Evolutionary conservation across 768 basidiomycete species (phyloP).

Genomic region (Tylopilus sp.): DNA sequence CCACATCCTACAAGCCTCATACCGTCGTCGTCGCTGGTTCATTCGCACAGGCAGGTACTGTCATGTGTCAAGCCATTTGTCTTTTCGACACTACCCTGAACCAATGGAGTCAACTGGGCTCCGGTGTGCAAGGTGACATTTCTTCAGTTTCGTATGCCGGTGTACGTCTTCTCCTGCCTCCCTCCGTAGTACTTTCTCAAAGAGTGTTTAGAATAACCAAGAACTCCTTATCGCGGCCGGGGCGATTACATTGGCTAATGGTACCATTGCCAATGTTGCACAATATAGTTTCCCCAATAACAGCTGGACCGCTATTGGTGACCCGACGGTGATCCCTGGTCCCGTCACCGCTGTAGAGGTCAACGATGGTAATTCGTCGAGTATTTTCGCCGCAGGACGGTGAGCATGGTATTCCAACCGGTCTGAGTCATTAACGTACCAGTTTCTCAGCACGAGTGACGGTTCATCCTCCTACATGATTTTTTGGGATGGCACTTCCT

Average conservation of each 20-base stretch:
- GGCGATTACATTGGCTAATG: conserved; percentile 64
- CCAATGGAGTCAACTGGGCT: conserved; percentile 79
- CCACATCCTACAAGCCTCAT: conserved; percentile 55
- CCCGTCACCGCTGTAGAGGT: conserved; percentile 88
- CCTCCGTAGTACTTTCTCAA: conserved; percentile 8
- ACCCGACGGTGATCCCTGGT: conserved; percentile 65
- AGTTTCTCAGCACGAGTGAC: conserved; percentile 44
- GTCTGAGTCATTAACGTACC: not conserved
- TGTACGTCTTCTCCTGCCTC: conserved; percentile 41
- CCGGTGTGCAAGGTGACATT: conserved; percentile 79
- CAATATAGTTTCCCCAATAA: conserved; percentile 66
- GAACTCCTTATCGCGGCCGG: conserved; percentile 79
- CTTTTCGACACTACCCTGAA: conserved; percentile 60
- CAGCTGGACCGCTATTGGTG: conserved; percentile 72
- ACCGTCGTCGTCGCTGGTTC: conserved; percentile 83
- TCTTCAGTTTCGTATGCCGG: conserved; percentile 77
- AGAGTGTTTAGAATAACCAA: conserved; percentile 48
- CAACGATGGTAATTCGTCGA: conserved; percentile 74
- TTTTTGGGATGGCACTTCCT: conserved; percentile 81
- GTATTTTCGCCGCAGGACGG: conserved; percentile 89
- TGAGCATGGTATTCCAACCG: conserved; percentile 35
- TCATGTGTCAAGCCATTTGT: conserved; percentile 77
- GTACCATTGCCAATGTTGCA: conserved; percentile 67
- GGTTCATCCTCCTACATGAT: conserved; percentile 67
- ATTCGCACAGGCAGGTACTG: conserved; percentile 74